A percentile compares a stretch with the other conserved stretches of the same genome.
Conservation (phyloP, 805 yeast species). For the Lipomyces starkeyi region DNA sequence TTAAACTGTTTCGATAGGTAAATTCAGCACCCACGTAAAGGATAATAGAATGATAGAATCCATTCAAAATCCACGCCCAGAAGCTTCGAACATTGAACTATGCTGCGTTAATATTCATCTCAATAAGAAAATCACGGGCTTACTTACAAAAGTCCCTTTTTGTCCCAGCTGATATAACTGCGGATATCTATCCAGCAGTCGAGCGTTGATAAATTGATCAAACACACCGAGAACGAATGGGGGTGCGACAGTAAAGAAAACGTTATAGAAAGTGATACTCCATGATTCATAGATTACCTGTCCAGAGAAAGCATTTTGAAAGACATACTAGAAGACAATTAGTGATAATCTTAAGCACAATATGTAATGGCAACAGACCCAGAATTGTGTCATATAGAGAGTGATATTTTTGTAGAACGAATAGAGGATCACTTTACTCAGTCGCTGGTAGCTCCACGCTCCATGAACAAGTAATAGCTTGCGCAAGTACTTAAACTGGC, state of each 20-base stretch:
- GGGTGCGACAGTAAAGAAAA: slow-evolving; percentile 90
- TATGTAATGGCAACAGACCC: slow-evolving; percentile 52
- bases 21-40: slow-evolving; percentile 74
- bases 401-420: slow-evolving; percentile 96
- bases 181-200: slow-evolving; percentile 89
- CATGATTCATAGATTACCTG: slow-evolving; percentile 96
- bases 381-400: slow-evolving; percentile 95
- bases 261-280: slow-evolving; percentile 96
- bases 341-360: not conserved
- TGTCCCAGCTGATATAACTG: slow-evolving; percentile 92
- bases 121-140: not conserved
- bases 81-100: slow-evolving; percentile 83
- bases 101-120: not conserved
- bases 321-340: slow-evolving; percentile 60
- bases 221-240: slow-evolving; percentile 96
- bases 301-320: slow-evolving; percentile 89
- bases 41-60: slow-evolving; percentile 90
- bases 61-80: slow-evolving; percentile 98
- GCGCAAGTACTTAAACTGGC: slow-evolving; percentile 86
- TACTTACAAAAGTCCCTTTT: slow-evolving; percentile 64
- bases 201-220: slow-evolving; percentile 93
- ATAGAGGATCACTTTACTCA: slow-evolving; percentile 88
- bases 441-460: slow-evolving; percentile 95
- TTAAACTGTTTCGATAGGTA: slow-evolving; percentile 71
- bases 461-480: slow-evolving; percentile 92